Conservation (phyloP, 345 rosid genomes). For the Anastatica hierochuntica region DNA sequence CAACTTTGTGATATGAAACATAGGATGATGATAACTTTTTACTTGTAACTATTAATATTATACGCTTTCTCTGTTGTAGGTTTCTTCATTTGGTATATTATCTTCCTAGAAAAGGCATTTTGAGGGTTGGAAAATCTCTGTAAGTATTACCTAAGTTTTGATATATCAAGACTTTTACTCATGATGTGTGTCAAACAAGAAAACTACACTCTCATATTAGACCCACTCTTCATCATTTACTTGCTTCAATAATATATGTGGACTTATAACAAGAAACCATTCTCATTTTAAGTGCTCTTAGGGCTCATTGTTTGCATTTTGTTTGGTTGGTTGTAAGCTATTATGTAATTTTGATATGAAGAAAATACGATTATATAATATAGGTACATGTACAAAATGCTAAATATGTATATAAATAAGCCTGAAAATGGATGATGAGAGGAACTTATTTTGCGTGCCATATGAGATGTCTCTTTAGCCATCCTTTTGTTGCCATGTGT, state of each 20-base stretch:
- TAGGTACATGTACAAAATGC: neutral
- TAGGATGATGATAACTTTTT: neutral
- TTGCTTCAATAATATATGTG: neutral
- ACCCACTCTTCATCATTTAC: constrained; percentile 6
- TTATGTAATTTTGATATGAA: too few species aligned
- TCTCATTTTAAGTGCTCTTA: constrained; percentile 4
- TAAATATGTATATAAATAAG: neutral
- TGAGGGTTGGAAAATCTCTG: constrained; percentile 6
- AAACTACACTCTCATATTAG: neutral
- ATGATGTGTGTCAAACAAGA: neutral
- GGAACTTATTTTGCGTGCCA: constrained; percentile 21
- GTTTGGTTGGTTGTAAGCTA: constrained; percentile 19
- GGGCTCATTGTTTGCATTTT: constrained; percentile 8
- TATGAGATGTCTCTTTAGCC: constrained; percentile 21
- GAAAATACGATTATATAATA: neutral
- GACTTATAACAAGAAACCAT: neutral
- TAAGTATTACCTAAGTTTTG: constrained; percentile 19
- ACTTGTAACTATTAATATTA: neutral
- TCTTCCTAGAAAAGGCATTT: neutral
- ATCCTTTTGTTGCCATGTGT: constrained; percentile 23
- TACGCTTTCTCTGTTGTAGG: constrained; percentile 3
- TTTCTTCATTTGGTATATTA: constrained; percentile 18
- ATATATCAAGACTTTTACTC: constrained; percentile 4
- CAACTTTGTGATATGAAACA: neutral
- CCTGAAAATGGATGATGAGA: constrained; percentile 19